Base-by-base conservation (phyloP, 768 basidiomycete genomes). In the Cystobasidiopsis lactophilus region DNA sequence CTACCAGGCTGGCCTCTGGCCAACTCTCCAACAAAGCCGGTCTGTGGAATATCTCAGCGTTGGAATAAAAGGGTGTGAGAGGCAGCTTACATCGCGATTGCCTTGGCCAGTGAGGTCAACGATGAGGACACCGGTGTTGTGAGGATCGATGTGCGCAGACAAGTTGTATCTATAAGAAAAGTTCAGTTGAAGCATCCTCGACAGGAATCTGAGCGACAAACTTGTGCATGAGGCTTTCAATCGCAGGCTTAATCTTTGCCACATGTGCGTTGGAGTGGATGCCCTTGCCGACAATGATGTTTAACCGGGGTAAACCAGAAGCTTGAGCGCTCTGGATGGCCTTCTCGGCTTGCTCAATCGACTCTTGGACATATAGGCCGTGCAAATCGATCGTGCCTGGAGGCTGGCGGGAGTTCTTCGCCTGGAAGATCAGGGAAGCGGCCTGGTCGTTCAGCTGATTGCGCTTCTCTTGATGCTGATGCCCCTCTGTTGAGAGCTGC, bases 281-380 rank as follows among this genome's bases (percentile, higher is more conserved):
- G 10, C 88, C 88, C 67, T 86, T 91, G 16, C 82, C 82, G n/a
- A 44, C 30, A 9, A 21, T 21, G 24, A 19, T 24, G 18, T 1
- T 27, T 5, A 95, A 63, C 60, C 83, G 74, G 4, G 69, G 58
- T 53, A 79, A 73, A 2, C 81, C 82, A 30, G 72, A 67, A 29
- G 64, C 66, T 52, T 77, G 78, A 14, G 82, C 85, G 31, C 74
- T 68, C 61, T 75, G 68, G 26, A 51, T 9, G 13, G 80, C 78
- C 23, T 65, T 60, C 58, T 95, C 89, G 1, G 76, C 78, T 50
- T 73, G 73, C 40, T 73, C 69, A 45, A 91, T 76, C 21, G 88
- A 85, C 67, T 96, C 91, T 63, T 85, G 85, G 56, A 91, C 88
- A 65, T 84, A 91, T 3, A 96, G 69, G 1, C 85, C 89, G 62